A percentile compares a stretch with the other conserved stretches of the same genome.
Conservation (phyloP, 495 filamentous ascomycete species). For the Penicillium turbatum region DNA sequence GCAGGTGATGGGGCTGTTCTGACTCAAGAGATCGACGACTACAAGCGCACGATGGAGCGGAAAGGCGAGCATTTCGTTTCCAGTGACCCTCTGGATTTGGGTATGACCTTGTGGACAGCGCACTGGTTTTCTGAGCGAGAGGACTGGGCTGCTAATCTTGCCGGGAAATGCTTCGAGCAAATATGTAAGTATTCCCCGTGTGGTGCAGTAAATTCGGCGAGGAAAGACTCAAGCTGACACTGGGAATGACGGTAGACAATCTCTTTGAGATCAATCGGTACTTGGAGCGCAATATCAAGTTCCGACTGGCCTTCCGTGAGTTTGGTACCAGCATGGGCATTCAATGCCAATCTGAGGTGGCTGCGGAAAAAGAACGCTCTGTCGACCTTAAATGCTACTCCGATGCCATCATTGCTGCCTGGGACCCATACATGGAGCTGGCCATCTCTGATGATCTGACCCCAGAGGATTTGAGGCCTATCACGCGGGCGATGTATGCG, state of each 20-base stretch:
- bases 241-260: conserved; percentile 25
- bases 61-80: conserved; percentile 49
- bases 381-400: conserved; percentile 38
- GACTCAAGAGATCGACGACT: conserved; percentile 53
- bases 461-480: conserved; percentile 51
- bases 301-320: conserved; percentile 59
- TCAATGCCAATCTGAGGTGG: conserved; percentile 42
- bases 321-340: conserved; percentile 58
- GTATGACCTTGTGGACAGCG: conserved; percentile 62
- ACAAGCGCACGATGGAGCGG: conserved; percentile 49
- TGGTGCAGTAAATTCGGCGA: not conserved
- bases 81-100: conserved; percentile 55
- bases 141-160: conserved; percentile 49
- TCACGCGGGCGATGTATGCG: conserved; percentile 64
- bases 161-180: conserved; percentile 41
- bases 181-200: conserved; percentile 29
- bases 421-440: conserved; percentile 47
- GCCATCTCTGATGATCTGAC: conserved; percentile 26
- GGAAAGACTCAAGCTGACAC: not conserved
- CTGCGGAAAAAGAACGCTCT: conserved; percentile 37
- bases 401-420: conserved; percentile 47
- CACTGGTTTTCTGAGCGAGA: conserved; percentile 53
- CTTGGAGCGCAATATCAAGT: conserved; percentile 36
- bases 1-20: conserved; percentile 31
- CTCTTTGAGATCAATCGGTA: conserved; percentile 41